phyloP scores from a whole-genome alignment of 257 asterid genomes.

The Euphrasia confusa region DNA sequence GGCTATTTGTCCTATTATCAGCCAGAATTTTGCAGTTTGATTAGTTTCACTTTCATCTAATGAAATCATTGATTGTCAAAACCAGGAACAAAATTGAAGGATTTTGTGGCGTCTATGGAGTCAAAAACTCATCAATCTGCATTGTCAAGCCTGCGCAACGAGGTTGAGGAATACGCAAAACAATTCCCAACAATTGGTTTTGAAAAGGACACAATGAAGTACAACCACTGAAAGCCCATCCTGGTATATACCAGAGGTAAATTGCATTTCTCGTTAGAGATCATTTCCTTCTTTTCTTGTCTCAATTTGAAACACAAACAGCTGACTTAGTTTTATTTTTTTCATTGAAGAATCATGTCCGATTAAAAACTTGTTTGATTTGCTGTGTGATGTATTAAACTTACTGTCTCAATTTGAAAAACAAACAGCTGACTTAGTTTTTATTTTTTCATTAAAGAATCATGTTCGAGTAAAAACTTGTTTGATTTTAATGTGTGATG shows the following conservation, averaged over 20 bases:
- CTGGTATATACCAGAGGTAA: slow-evolving; percentile 28
- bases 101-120: slow-evolving; percentile 72
- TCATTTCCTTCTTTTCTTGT: too few relatives aligned
- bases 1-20: background rate
- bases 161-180: slow-evolving; percentile 80
- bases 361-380: too few relatives aligned
- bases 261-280: background rate
- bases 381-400: too few relatives aligned
- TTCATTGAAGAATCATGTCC: background rate
- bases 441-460: background rate
- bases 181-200: slow-evolving; percentile 91
- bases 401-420: too few relatives aligned
- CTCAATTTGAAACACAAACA: too few relatives aligned
- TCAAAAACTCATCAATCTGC: slow-evolving; percentile 59
- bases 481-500: too few relatives aligned
- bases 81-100: slow-evolving; percentile 84
- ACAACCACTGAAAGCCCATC: slow-evolving; percentile 45
- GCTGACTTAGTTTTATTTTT: background rate
- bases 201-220: slow-evolving; percentile 81
- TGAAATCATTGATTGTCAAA: slow-evolving; percentile 20
- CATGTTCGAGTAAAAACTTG: background rate
- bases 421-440: background rate
- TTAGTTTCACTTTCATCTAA: slow-evolving; percentile 21
- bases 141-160: slow-evolving; percentile 49
- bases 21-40: slow-evolving; percentile 2